Evolutionary conservation across 2,329 filamentous ascomycete species (phyloP).

Genomic region (Celoporthe dispersa): DNA sequence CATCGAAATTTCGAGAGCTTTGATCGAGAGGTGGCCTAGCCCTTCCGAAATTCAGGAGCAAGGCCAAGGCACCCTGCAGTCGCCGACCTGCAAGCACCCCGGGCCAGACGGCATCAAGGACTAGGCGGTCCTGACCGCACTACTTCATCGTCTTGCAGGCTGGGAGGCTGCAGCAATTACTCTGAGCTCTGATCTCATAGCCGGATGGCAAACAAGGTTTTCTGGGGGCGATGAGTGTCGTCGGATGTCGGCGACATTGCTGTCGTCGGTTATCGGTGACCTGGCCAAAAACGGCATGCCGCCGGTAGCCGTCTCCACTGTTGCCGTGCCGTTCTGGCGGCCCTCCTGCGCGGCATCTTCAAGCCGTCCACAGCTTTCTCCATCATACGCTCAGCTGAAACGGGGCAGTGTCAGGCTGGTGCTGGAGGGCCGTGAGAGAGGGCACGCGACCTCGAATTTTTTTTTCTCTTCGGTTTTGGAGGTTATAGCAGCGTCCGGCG

Average conservation of each 20-base stretch:
- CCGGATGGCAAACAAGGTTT: background rate
- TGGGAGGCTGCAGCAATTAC: background rate
- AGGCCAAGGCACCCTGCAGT: background rate
- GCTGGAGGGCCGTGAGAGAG: background rate
- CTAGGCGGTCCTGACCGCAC: background rate
- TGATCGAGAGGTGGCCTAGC: background rate
- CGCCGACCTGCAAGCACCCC: background rate
- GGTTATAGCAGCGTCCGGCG: background rate
- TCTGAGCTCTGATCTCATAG: background rate
- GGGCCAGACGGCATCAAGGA: background rate
- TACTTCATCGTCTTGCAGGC: background rate
- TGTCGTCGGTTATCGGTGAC: background rate
- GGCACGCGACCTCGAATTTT: background rate
- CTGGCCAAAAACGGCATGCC: constrained; percentile 1
- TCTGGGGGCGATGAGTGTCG: background rate
- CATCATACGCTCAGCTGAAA: background rate
- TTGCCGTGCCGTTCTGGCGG: constrained; percentile 14
- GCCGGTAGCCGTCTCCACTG: constrained; percentile 6
- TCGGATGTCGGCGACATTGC: constrained; percentile 9
- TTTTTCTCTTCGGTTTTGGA: background rate
- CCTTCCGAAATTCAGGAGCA: background rate
- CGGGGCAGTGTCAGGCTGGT: background rate
- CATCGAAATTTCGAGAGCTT: background rate
- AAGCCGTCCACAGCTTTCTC: background rate
- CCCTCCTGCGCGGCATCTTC: constrained; percentile 10